Conservation (phyloP, 1,284 basidiomycete species). For the Marasmius oreades region DNA sequence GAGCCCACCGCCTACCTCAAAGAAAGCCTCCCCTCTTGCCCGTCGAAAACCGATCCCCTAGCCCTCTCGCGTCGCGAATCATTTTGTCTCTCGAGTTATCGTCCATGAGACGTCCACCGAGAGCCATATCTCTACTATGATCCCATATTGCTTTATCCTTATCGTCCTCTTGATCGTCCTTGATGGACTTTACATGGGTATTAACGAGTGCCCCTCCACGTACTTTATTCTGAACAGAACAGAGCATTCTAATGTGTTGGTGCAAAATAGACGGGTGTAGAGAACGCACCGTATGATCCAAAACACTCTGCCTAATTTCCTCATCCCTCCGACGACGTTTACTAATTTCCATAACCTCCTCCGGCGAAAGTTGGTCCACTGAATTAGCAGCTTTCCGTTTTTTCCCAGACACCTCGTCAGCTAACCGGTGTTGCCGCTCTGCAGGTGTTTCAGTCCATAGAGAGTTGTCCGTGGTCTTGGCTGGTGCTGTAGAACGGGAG, state of each 20-base stretch:
- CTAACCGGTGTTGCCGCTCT: constrained; percentile 79
- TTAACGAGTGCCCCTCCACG: constrained; percentile 71
- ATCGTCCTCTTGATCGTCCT: constrained; percentile 44
- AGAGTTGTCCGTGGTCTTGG: constrained; percentile 48
- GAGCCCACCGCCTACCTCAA: too few species aligned
- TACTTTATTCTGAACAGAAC: constrained; percentile 46
- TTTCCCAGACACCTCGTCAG: constrained; percentile 84
- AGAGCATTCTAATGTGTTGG: background rate
- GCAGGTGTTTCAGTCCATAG: constrained; percentile 94
- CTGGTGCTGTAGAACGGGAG: constrained; percentile 55
- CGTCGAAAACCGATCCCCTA: constrained; percentile 79
- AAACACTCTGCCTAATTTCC: constrained; percentile 48
- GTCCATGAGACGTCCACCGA: constrained; percentile 83
- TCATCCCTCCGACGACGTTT: constrained; percentile 66
- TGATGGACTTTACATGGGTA: constrained; percentile 47
- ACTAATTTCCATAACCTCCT: constrained; percentile 32
- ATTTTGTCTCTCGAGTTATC: constrained; percentile 75
- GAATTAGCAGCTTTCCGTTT: constrained; percentile 67
- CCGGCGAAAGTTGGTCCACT: constrained; percentile 41
- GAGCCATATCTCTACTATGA: constrained; percentile 79
- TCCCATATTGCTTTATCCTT: constrained; percentile 82
- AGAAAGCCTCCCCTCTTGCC: constrained; percentile 64
- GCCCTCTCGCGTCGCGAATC: constrained; percentile 72
- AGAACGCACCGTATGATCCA: constrained; percentile 72
- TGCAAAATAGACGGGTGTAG: background rate